Evolutionary conservation across 495 filamentous ascomycete species (phyloP), one percentile per base, ranked within the genome.

Genomic region (Penicillium nucicola): DNA sequence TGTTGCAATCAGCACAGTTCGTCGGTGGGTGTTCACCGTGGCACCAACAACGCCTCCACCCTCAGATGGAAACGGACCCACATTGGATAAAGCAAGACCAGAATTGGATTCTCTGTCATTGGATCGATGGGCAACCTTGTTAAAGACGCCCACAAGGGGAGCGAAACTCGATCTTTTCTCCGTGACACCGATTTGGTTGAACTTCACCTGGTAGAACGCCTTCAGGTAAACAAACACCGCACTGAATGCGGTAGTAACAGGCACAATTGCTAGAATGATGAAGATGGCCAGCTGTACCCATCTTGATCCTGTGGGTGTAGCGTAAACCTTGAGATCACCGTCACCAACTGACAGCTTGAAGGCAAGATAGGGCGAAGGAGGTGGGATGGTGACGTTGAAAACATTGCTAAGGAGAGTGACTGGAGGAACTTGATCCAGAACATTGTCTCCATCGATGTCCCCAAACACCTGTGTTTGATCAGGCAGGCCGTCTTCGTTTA

Each of bases 181-280:
- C 18, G 58, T 71, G 22, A 85, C 76, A 48, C 85, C 85, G 13
- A 79, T 67, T 56, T 85, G 72, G 62, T 86, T 87, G 71, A 87
- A 80, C 64, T 87, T 88, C 68, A 88, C 81, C 38, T 82, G 78
- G 67, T 86, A 87, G 69, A 86, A 88, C 18, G 78, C 79, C 43
- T 77, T 74, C 71, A 84, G 74, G 69, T 84, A 88, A 17, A 79
- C 62, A 61, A 72, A 86, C 1, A 82, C 73, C 34, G 75, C 81
- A 11, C 72, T 51, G 1, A 61, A 62, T 18, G 70, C 83, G 4
- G 75, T 76, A 10, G 72, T 4, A n/a, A 80, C 51, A 1, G 84
- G 84, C 14, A 85, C 53, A 36, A 84, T 47, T 56, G 66, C 71
- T 28, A 87, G 69, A 1, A 87, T 65, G 22, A 82, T 55, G 54